Evolutionary conservation across 1,284 basidiomycete genomes (phyloP), one percentile per base, ranked within the genome.

Genomic region (Phylloboletellus chloephorus): DNA sequence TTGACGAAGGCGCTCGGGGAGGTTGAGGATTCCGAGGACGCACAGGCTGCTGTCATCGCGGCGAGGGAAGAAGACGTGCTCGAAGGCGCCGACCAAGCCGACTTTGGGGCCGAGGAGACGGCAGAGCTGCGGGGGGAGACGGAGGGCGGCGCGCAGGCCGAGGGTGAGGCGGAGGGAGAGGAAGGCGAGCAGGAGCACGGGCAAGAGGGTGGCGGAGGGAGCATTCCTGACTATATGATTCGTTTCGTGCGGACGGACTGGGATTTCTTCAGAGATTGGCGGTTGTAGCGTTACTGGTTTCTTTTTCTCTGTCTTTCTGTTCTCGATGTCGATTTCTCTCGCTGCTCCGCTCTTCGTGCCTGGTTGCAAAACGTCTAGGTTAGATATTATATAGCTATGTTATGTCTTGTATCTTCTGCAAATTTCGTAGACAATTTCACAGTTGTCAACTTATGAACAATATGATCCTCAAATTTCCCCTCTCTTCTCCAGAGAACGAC

Each of bases 1-100:
- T 66, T 86, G 32, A 79, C 80, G 12, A 66, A 62, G 17, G 84
- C 80, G 0, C 68, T 97, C n/a, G 88, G 80, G 4, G 82, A 90
- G 43, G 88, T 87, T 37, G 94, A 96, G 53, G 94, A 97, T 56
- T 79, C 72, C 15, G 90, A 92, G 59, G 93, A 95, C 60, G 82
- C 79, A 0, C 73, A 74, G 49, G 91, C 91, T 3, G 90, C 90
- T 7, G 70, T 73, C 17, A 67, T 86, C n/a, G 92, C 91, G 1
- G 78, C 82, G 17, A 72, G 76, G 24, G 88, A 94, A 64, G 87
- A 76, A 50, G 69, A 75, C 24, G 76, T 68, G 10, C 60, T 89
- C 39, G 79, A 79, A 43, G 83, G 84, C 47, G 77, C 85, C 24
- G 88, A 94, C 57, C 75, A 83, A 50, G 79, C 71, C 11, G 84